Base-by-base conservation (phyloP, 148 eudicot species). In the Arctostaphylos glauca region DNA sequence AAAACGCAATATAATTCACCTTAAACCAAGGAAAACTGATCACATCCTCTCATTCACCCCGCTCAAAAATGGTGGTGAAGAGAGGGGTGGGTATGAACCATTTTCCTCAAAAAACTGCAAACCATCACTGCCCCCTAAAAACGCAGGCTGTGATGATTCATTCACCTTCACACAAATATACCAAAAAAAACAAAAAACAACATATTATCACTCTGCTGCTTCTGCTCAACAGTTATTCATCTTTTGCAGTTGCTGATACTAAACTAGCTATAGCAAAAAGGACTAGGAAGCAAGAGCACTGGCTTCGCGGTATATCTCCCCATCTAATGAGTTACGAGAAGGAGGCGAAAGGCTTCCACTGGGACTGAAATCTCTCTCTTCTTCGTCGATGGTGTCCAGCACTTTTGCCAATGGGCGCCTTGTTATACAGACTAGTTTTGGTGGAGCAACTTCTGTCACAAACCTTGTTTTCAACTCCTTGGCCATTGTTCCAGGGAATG, bases 361-460 rank as follows among this genome's bases (percentile, higher is more conserved):
- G 48, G n/a, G 43, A 4, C 19, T 8, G 5, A 31, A 68, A 56
- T 88, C 85, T 48, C 78, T 86, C 76, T 91, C 91, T 55, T 91
- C 93, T 72, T 91, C 93, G 6, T 80, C 74, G 78, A 91, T 91
- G 59, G 93, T 91, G 58, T 88, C 93, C 73, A 91, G 44, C 6
- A 59, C 77, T 66, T 82, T 85, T 31, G 13, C 16, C 46, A 79
- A 53, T 3, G 88, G 89, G 23, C 90, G 86, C 82, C 77, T 89
- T 38, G 53, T 78, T 1, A 83, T 50, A 1, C 82, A 79, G 70
- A 85, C 68, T 9, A 89, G 74, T 53, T 64, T 85, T 16, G 89
- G 88, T 3, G 90, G 93, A 82, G 89, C 90, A 74, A 89, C 90
- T 84, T 91, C 93, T 53, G 85, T 86, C 13, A 82, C 31, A 49